Conservation (phyloP, 31 red algal species). For the Endocladia muricata region DNA sequence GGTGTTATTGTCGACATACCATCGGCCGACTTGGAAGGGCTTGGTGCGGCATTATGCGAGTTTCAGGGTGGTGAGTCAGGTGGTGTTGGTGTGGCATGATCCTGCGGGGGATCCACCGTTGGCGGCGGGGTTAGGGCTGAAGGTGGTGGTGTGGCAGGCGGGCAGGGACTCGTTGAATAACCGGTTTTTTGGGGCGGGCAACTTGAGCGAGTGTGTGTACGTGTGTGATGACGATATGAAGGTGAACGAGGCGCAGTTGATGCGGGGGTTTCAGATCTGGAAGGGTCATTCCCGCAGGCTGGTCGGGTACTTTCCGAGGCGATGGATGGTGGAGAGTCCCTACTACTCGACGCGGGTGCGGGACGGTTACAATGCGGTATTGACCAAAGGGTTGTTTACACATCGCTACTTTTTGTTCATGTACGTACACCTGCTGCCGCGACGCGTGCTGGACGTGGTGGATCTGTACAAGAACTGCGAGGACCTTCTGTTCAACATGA, state of each 20-base stretch:
- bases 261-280: slow-evolving; percentile 43
- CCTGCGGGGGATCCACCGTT: slow-evolving; percentile 43
- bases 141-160: slow-evolving; percentile 45
- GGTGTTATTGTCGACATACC: slow-evolving; percentile 40
- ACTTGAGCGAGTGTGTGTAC: slow-evolving; percentile 49
- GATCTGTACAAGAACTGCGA: slow-evolving; percentile 38
- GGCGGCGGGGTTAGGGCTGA: slow-evolving; percentile 31
- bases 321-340: slow-evolving; percentile 48
- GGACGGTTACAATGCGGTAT: slow-evolving; percentile 51
- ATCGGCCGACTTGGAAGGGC: slow-evolving; percentile 41
- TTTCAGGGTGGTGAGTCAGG: slow-evolving; percentile 41
- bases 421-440: slow-evolving; percentile 47
- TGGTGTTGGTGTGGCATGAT: slow-evolving; percentile 53
- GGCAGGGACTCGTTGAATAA: slow-evolving; percentile 45
- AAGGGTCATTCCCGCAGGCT: slow-evolving; percentile 32
- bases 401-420: slow-evolving; percentile 50
- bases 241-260: slow-evolving; percentile 44
- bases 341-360: slow-evolving; percentile 43
- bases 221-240: slow-evolving; percentile 54
- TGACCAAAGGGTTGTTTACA: slow-evolving; percentile 47
- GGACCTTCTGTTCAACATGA: slow-evolving; percentile 56
- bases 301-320: slow-evolving; percentile 37
- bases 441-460: slow-evolving; percentile 26
- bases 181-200: slow-evolving; percentile 45
- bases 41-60: slow-evolving; percentile 30